Conservation (phyloP, 2,329 filamentous ascomycete genomes). For the Lasiodiplodia citricola region DNA sequence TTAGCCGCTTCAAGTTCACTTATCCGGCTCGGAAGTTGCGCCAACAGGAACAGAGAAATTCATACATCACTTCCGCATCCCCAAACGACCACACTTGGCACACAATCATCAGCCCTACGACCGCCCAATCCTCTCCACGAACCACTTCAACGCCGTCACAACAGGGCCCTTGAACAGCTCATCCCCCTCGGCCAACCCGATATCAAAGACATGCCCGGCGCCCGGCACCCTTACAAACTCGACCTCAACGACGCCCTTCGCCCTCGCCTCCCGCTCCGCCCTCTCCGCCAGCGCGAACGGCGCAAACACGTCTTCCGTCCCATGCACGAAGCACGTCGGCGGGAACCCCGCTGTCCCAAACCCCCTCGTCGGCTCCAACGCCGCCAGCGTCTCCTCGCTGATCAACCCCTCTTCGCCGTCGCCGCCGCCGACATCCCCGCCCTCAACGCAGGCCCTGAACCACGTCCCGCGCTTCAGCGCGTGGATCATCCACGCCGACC, state of each 20-base stretch:
- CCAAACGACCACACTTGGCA: not conserved
- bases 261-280: slow-evolving; percentile 35
- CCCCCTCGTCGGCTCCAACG: slow-evolving; percentile 3
- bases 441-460: not conserved
- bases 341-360: slow-evolving; percentile 30
- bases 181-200: not conserved
- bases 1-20: too few species aligned
- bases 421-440: not conserved
- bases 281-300: slow-evolving; percentile 42
- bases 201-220: slow-evolving; percentile 50
- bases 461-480: not conserved
- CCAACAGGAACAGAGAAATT: not conserved
- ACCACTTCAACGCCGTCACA: not conserved
- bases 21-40: too few species aligned
- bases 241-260: slow-evolving; percentile 41
- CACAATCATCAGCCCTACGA: not conserved
- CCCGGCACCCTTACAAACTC: slow-evolving; percentile 46
- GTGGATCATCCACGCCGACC: slow-evolving; percentile 5
- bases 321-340: slow-evolving; percentile 52
- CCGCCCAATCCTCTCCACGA: not conserved
- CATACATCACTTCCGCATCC: not conserved
- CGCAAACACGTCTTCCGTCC: slow-evolving; percentile 48
- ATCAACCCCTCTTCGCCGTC: not conserved
- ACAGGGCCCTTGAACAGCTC: slow-evolving; percentile 2
- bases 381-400: not conserved